Base-by-base conservation (phyloP, 345 rosid species). In the Ceriops decandra region DNA sequence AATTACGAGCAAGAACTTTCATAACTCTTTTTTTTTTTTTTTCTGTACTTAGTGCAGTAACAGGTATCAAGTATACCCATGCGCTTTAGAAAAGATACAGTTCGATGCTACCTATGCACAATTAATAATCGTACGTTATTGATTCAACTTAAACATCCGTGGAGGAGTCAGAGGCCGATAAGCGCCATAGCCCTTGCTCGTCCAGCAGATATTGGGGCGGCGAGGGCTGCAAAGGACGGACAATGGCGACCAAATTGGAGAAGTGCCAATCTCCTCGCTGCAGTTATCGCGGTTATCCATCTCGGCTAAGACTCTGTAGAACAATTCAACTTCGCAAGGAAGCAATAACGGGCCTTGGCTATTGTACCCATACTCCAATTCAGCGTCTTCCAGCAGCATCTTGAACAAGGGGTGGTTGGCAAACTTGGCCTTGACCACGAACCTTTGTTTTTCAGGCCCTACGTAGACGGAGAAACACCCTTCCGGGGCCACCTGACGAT, bases 381-480 rank as follows among this genome's bases (percentile, higher is more conserved):
- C 98, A 1, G 98, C 92, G 1, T 90, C 98, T 52, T 92, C 96
- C 27, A 92, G 82, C 85, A 92, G 46, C 67, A 76, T 56, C 84
- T 70, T 77, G 87, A 92, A 90, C 77, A 83, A 22, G 20, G 96
- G 95, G 74, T 92, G 98, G 70, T 82, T 90, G 2, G 80, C 83
- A 2, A 72, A 46, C 76, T 88, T 80, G 3, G 83, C 81, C 73
- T 73, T 85, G 52, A 92, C 68, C 22, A 81, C 85, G 27, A 90
- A 79, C 67, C 86, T 77, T 54, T 86, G 80, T 63, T 79, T 82
- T 56, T 82, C 74, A 2, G 88, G 72, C 46, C 98, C 98, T 0
- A 90, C 98, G 72, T 84, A 90, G 19, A 92, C 98, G 2, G 87
- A 65, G 79, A 92, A 90, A 60, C 85, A 88, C 0, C 98, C 98